Base-by-base conservation (phyloP, 2,329 filamentous ascomycete species). In the Elsinoe australis region DNA sequence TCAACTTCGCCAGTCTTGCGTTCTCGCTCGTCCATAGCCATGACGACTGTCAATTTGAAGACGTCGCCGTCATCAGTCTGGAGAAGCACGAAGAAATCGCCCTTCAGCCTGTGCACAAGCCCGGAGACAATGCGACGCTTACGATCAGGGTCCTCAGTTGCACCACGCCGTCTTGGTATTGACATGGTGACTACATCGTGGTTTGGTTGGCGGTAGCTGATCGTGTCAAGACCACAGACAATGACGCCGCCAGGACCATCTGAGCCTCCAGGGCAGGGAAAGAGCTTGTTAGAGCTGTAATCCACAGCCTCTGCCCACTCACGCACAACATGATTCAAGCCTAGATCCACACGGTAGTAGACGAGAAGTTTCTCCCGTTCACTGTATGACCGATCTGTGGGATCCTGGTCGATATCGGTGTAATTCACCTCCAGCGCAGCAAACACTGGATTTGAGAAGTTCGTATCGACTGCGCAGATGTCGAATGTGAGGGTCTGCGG, bases 51-150 rank as follows among this genome's bases (percentile, higher is more conserved):
- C 42, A 96, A 78, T 64, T 96, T 96, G 75, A 98, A 96, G 5
- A 98, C 73, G 64, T 98, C 94, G n/a, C 92, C 92, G 63, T 98
- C 94, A 50, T 98, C 92, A 0, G 86, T 88, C 64, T 99, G 92
- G 0, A 98, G 71, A 2, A 99, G 77, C 64, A 96, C 95, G 72
- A 98, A 99, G 70, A 98, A 98, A 1, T 89, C 88, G 33, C 59
- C 88, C 59, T 92, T 90, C 63, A 95, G 82, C 65, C 94, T 94
- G 69, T 98, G 92, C 81, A 96, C 90, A n/a, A 95, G 88, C 42
- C 92, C 92, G 2, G 86, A 79, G 1, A 90, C 82, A 51, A 98
- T 92, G 24, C 73, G 81, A 21, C 92, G 83, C 65, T 95, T 95
- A 51, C 94, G 78, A 52, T 88, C 83, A 0, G 90, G 89, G 61